phyloP scores from a whole-genome alignment of 352 stramenopile genomes.

The Halophytophthora polymorphica region DNA sequence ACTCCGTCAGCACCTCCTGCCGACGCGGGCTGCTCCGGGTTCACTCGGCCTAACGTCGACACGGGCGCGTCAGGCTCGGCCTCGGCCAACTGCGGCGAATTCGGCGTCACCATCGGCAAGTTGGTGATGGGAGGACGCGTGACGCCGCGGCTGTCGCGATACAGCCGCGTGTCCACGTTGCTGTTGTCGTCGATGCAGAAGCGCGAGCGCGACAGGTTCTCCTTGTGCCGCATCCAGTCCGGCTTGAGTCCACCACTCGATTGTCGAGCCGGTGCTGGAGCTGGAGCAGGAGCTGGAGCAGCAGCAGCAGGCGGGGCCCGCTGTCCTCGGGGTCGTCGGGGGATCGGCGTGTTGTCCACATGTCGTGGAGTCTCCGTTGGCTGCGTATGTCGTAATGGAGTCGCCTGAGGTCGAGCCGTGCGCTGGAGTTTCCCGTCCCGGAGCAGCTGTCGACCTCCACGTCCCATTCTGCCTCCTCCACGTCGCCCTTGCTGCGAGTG shows the following conservation, averaged over 20 bases:
- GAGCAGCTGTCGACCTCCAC: conserved; percentile 17
- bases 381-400: background rate
- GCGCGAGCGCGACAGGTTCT: conserved; percentile 53
- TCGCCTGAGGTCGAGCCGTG: conserved; percentile 14
- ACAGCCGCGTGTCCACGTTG: conserved; percentile 48
- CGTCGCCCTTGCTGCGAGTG: conserved; percentile 27
- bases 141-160: conserved; percentile 21
- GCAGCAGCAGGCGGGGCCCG: conserved; percentile 5
- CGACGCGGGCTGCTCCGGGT: conserved; percentile 31
- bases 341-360: conserved; percentile 29
- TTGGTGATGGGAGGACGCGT: conserved; percentile 20
- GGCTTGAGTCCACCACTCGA: conserved; percentile 49
- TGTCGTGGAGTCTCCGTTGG: conserved; percentile 12
- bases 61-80: conserved; percentile 6
- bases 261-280: too few species aligned
- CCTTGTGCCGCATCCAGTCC: conserved; percentile 67
- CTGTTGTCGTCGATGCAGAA: conserved; percentile 59
- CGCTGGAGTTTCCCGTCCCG: conserved; percentile 16
- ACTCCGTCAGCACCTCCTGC: conserved; percentile 49
- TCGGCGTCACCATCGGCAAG: conserved; percentile 10
- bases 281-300: conserved; percentile 5
- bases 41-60: too few species aligned
- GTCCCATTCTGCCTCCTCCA: conserved; percentile 19
- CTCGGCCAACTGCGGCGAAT: conserved; percentile 9
- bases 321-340: conserved; percentile 7